A percentile compares a stretch with the other conserved stretches of the same genome.
Conservation (phyloP, 345 rosid genomes). For the Eucalyptus cloeziana region DNA sequence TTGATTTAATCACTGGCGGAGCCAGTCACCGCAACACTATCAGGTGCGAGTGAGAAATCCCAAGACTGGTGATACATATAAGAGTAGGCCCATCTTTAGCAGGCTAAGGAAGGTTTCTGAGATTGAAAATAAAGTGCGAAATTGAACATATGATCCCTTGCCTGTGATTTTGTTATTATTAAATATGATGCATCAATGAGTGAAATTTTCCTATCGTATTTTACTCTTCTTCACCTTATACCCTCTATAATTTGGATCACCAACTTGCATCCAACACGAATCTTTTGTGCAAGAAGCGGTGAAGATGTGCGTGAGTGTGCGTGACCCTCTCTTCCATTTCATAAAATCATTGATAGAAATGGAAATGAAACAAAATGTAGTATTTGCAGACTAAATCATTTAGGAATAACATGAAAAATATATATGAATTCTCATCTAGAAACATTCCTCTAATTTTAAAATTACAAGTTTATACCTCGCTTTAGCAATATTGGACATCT, state of each 20-base stretch:
- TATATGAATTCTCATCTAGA: not conserved
- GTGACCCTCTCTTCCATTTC: not conserved
- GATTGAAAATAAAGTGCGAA: not conserved
- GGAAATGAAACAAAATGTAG: not conserved
- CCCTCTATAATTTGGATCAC: not conserved
- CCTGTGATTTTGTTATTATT: not conserved
- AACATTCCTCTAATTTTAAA: not conserved
- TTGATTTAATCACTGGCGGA: not conserved
- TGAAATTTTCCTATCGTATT: not conserved
- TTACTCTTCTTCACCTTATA: not conserved
- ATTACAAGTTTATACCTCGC: not conserved
- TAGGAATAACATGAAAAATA: accelerated
- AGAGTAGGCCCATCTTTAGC: not conserved
- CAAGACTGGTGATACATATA: not conserved
- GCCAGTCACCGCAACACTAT: not conserved
- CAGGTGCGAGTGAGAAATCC: not conserved
- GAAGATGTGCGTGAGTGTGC: not conserved
- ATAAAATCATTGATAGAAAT: not conserved
- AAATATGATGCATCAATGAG: not conserved
- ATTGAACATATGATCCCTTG: not conserved
- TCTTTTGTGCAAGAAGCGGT: not conserved
- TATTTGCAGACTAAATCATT: not conserved
- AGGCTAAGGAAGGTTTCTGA: not conserved
- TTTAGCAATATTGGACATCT: not conserved
- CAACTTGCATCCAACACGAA: not conserved